Evolutionary conservation across 345 rosid genomes (phyloP), one percentile per base, ranked within the genome.

Genomic region (Sisymbrium altissimum): DNA sequence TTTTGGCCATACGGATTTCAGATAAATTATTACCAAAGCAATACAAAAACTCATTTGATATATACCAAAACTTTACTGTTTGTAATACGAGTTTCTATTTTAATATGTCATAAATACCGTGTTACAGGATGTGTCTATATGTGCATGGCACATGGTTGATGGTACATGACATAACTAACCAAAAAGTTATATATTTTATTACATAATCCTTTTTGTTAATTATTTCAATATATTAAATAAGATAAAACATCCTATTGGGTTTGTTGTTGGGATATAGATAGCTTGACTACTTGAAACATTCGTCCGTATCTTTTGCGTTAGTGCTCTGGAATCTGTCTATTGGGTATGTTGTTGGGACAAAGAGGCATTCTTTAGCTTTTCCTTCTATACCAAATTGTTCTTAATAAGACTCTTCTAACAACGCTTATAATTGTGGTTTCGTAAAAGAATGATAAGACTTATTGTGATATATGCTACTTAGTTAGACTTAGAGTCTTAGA

Each of bases 321-420:
- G 43, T 76, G 70, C 59, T 54, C 11, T 69, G 48, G 79, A 76
- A 76, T 76, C 71, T 69, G 79, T 36, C 79, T 44, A 62, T 54
- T 69, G 79, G 75, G 79, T 54, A 33, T 44, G 60, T 44, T 63
- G 65, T 69, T 76, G 71, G 70, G 79, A 55, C 79, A 69, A 21
- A 41, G 62, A 32, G 43, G 17, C 50, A 25, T 43, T 35, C 49
- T 61, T 60, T 68, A 18, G 23, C 62, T 60, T 66, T 53, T 49
- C 59, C 54, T 49, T 49, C 36, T 2, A 10, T 35, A 52, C 36
- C 44, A 75, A 32, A 49, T n/a, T 39, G 9, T 56, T 73, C 19
- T 45, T 55, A 44, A 10, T 61, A 40, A 41, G 32, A 18, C 54
- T 19, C 15, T 33, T 32, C 32, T 41, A 44, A 41, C 27, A 33